A percentile compares a stretch with the other conserved stretches of the same genome.
These are phyloP conservation scores for Mycena olivaceomarginata DNA, from an alignment of 768 basidiomycete genomes.

Conservation along the genomic window DNA sequence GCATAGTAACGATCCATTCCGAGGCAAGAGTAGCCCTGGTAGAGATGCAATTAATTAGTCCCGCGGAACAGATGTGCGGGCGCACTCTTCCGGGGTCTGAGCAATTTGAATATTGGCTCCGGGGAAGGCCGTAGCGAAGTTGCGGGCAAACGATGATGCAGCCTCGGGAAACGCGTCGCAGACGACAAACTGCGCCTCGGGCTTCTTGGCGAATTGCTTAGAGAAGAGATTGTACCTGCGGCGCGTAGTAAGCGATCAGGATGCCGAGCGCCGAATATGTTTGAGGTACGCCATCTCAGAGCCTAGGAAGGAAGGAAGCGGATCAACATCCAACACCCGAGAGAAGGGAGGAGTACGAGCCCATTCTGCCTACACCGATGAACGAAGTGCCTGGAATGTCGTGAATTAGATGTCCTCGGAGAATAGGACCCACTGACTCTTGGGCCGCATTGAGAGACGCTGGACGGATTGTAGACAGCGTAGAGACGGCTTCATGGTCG, in stretches of 20 bases:
- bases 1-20: constrained; percentile 88
- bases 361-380: constrained; percentile 93
- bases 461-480: constrained; percentile 63
- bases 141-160: constrained; percentile 72
- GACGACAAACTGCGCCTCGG: constrained; percentile 80
- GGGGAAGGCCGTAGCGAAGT: constrained; percentile 76
- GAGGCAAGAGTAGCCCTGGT: constrained; percentile 79
- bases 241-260: constrained; percentile 50
- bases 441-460: constrained; percentile 60
- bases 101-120: constrained; percentile 75
- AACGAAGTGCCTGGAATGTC: constrained; percentile 73
- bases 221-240: constrained; percentile 82
- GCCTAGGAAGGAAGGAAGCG: too few species aligned
- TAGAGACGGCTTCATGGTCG: constrained; percentile 77
- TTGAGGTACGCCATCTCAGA: constrained; percentile 75
- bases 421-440: constrained; percentile 46
- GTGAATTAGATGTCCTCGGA: neutral
- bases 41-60: constrained; percentile 30
- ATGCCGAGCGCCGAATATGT: neutral
- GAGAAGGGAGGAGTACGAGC: constrained; percentile 57
- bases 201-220: constrained; percentile 73
- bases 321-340: too few species aligned
- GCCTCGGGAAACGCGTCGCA: constrained; percentile 84
- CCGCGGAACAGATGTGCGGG: constrained; percentile 31
- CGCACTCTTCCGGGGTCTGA: constrained; percentile 84